phyloP scores from a whole-genome alignment of 2,329 filamentous ascomycete species.

The Aspergillus ibericus region DNA sequence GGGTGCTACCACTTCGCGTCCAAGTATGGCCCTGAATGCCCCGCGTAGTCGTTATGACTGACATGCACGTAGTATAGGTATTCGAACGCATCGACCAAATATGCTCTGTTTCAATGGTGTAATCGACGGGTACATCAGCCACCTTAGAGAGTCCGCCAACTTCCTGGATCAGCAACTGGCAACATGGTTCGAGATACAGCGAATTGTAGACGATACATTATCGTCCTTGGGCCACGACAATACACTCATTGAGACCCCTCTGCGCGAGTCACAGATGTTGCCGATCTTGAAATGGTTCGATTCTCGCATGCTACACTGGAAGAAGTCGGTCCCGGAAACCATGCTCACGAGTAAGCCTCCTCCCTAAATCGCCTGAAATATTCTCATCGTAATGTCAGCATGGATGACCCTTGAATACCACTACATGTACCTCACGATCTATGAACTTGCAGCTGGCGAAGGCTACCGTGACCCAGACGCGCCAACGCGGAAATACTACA shows the following conservation, averaged over 20 bases:
- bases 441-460: slow-evolving; percentile 36
- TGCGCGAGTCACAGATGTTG: background rate
- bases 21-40: background rate
- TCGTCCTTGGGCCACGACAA: background rate
- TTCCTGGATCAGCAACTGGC: background rate
- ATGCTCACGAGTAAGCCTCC: background rate
- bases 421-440: slow-evolving; percentile 32
- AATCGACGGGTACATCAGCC: background rate
- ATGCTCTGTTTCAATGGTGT: slow-evolving; percentile 4
- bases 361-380: background rate
- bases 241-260: background rate
- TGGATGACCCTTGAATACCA: slow-evolving; percentile 19
- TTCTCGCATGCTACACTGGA: slow-evolving; percentile 1
- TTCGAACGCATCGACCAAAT: slow-evolving; percentile 3
- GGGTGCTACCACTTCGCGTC: slow-evolving; percentile 4
- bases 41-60: background rate
- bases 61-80: background rate
- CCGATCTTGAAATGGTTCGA: slow-evolving; percentile 6
- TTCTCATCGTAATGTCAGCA: background rate
- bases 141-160: background rate
- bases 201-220: slow-evolving; percentile 1
- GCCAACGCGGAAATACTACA: slow-evolving; percentile 2
- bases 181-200: slow-evolving; percentile 1
- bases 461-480: slow-evolving; percentile 4
- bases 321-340: background rate